phyloP scores from a whole-genome alignment of 2,329 filamentous ascomycete species.

The Mycocentrospora acerina region DNA sequence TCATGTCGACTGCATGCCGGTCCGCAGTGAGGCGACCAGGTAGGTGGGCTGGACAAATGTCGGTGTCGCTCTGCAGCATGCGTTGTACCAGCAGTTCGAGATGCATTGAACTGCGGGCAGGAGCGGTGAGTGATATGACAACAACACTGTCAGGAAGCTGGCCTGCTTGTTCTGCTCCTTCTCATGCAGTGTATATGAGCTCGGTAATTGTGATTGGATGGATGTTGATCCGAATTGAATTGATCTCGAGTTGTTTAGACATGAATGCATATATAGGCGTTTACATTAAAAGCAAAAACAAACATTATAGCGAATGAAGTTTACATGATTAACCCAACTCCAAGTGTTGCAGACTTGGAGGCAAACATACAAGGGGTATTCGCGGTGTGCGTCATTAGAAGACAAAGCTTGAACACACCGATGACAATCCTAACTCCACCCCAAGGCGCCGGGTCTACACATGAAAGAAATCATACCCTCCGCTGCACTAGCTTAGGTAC shows the following conservation, averaged over 20 bases:
- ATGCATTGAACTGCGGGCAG: no score
- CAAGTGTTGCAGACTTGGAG: slow-evolving; percentile 5
- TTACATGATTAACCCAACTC: background rate
- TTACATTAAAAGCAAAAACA: background rate
- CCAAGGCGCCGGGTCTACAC: slow-evolving; percentile 1
- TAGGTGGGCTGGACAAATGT: no score
- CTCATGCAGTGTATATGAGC: background rate
- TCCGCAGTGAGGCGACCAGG: no score
- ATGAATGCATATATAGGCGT: slow-evolving; percentile 1
- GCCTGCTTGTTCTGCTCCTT: no score
- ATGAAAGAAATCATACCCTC: slow-evolving; percentile 11
- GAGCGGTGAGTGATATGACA: no score
- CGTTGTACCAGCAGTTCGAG: no score
- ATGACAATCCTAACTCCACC: slow-evolving; percentile 2
- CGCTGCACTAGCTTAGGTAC: slow-evolving; percentile 25
- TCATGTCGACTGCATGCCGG: no score
- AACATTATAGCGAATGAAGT: slow-evolving; percentile 2
- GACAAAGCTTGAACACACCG: slow-evolving; percentile 1
- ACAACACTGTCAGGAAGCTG: no score
- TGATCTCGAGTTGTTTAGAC: background rate
- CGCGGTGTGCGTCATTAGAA: slow-evolving; percentile 3
- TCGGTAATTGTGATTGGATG: background rate
- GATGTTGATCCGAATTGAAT: background rate
- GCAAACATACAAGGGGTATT: slow-evolving; percentile 11
- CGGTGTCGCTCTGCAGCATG: no score